Base-by-base conservation (phyloP, 2,329 filamentous ascomycete species). In the Stagonosporopsis rhizophila region DNA sequence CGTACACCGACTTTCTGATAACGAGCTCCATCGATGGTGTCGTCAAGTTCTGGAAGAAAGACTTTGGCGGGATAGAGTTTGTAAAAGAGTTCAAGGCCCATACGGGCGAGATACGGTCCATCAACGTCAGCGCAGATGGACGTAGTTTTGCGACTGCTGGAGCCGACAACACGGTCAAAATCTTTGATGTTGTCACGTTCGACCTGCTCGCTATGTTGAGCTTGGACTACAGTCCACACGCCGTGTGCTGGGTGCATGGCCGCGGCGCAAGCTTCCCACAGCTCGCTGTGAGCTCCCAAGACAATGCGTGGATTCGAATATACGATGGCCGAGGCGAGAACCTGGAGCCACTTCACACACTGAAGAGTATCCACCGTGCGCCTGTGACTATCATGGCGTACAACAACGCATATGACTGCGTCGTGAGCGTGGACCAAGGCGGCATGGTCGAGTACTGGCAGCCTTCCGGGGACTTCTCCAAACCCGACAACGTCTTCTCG, bases 31-130 rank as follows among this genome's bases (percentile, higher is more conserved):
- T 91, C 39, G 95, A 99, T 73, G 96, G 96, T n/a, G 89, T 94
- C 0, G 94, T 98, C 66, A 99, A 99, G 77, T 99, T 99, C 76
- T 99, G 95, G 95, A 99, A 99, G 80, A 99, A 99, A 80, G 85
- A 90, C 62, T 88, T 87, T 1, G 88, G 91, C 30, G 91, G 91
- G 0, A 90, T 99, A 56, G 96, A 99, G 78, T 99, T 99, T 71
- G 94, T 98, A 49, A 99, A 99, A 79, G 93, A 99, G 78, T 99
- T 96, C 80, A 89, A 88, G 71, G 93, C 95, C 7, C 96, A 99
- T 77, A 83, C 85, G 54, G 91, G 91, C 47, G 91, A 96, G 71
- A 91, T 98, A 71, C 87, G 83, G 58, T 89, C 89, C 25, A 91
- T 95, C 40, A 95, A 88, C 34, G 89, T 91, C 61, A 98, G 94